A percentile compares a stretch with the other conserved stretches of the same genome.
Evolutionary conservation across 163 green algal genomes (phyloP).

Genomic region (Trebouxiophyceae sp.): DNA sequence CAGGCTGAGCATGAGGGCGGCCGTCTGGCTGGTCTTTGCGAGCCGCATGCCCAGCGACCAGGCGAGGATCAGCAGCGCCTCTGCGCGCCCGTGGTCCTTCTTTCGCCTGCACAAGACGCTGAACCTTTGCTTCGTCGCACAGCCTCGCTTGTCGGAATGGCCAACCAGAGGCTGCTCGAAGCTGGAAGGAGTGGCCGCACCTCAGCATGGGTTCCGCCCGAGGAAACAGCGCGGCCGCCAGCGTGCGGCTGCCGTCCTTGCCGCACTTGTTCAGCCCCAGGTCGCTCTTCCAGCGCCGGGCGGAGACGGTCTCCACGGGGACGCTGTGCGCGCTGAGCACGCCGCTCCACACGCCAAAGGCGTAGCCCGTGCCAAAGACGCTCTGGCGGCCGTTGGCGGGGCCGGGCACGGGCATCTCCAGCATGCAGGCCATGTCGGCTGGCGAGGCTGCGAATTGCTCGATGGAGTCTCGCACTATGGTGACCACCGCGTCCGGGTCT

Average conservation of each 20-base stretch:
- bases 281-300: conserved; percentile 55
- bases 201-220: conserved; percentile 10
- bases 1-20: no score
- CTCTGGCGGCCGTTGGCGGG: conserved; percentile 20
- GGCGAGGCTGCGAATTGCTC: no score
- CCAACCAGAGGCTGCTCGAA: no score
- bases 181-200: conserved; percentile 1
- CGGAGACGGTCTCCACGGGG: not conserved
- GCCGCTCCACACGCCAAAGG: conserved; percentile 39
- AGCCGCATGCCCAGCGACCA: conserved; percentile 37
- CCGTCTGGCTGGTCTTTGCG: no score
- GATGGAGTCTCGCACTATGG: no score
- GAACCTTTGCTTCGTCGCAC: no score
- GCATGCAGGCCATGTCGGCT: no score
- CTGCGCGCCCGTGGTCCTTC: conserved; percentile 78
- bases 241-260: conserved; percentile 55
- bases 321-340: conserved; percentile 27
- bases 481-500: no score
- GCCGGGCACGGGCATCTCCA: conserved; percentile 28
- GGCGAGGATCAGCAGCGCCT: conserved; percentile 74
- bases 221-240: conserved; percentile 44
- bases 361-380: conserved; percentile 21
- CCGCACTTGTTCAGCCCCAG: conserved; percentile 40
- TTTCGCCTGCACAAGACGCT: conserved; percentile 66
- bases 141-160: no score